Evolutionary conservation across 768 basidiomycete species (phyloP).

Genomic region (Russula sp.): DNA sequence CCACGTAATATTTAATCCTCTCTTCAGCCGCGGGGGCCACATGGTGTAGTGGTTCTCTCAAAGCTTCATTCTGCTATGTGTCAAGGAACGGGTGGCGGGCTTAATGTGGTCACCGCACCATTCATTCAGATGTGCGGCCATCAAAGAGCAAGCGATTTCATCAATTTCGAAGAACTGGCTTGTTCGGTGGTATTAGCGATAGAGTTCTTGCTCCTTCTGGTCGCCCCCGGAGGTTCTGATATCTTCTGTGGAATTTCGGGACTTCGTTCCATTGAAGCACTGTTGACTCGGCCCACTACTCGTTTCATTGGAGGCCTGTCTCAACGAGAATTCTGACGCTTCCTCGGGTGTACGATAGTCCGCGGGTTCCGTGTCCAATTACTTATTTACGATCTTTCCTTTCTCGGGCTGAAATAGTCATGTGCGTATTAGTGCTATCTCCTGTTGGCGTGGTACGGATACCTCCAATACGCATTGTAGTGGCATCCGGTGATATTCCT

Average conservation of each 20-base stretch:
- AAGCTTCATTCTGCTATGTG: background rate
- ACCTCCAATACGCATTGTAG: background rate
- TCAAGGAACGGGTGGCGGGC: background rate
- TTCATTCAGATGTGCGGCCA: background rate
- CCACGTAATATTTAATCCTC: background rate
- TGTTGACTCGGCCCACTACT: background rate
- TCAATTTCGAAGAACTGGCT: background rate
- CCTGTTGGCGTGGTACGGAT: background rate
- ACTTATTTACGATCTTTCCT: background rate
- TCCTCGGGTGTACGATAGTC: background rate
- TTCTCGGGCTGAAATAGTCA: background rate
- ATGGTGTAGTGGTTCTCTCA: background rate
- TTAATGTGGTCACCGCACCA: background rate
- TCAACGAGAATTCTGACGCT: background rate
- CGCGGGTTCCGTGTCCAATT: background rate
- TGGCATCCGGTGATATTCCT: background rate
- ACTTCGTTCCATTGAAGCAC: background rate
- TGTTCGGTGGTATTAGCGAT: background rate
- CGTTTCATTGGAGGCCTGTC: background rate
- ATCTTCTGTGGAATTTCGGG: background rate
- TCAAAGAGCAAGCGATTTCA: background rate
- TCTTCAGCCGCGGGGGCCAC: background rate
- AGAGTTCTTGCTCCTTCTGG: background rate
- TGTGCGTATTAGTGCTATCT: background rate
- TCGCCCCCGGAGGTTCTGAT: background rate